Evolutionary conservation across 768 basidiomycete species (phyloP).

Genomic region (Phylloporus arenicola): DNA sequence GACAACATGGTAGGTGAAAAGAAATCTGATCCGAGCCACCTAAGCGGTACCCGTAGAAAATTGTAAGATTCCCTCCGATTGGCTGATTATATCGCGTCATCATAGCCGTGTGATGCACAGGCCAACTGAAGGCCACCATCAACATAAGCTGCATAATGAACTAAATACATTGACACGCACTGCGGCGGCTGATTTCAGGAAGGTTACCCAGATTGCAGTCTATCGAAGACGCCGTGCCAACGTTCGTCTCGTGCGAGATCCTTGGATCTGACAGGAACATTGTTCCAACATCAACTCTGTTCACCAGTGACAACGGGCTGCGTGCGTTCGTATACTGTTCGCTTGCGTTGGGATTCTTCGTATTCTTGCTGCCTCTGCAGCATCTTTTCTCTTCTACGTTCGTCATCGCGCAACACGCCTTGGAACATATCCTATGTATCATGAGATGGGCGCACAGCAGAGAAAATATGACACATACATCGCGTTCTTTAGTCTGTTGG

Average conservation of each 20-base stretch:
- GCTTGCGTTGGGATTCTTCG: slow-evolving; percentile 55
- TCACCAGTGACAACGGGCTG: slow-evolving; percentile 30
- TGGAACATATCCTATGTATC: slow-evolving; percentile 75
- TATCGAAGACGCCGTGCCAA: background rate
- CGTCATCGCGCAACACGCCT: slow-evolving; percentile 87
- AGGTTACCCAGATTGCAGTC: background rate
- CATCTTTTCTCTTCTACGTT: slow-evolving; percentile 69
- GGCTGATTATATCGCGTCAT: slow-evolving; percentile 10
- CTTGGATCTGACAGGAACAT: too few species aligned
- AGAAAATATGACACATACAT: slow-evolving; percentile 40
- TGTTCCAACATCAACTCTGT: slow-evolving; percentile 1
- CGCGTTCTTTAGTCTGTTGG: slow-evolving; percentile 76
- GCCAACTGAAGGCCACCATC: background rate
- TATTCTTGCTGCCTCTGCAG: slow-evolving; percentile 58
- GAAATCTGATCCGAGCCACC: background rate
- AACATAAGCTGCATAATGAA: slow-evolving; percentile 10
- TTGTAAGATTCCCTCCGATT: slow-evolving; percentile 8
- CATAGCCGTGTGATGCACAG: too few species aligned
- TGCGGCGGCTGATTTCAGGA: background rate
- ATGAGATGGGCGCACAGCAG: slow-evolving; percentile 4
- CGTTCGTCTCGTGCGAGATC: background rate
- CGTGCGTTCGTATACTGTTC: slow-evolving; percentile 58
- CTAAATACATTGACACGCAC: slow-evolving; percentile 13
- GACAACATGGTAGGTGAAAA: background rate
- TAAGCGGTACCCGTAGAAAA: slow-evolving; percentile 14